Evolutionary conservation across 164 flowering plant species (phyloP), one percentile per base, ranked within the genome.

Genomic region (Sedum album): DNA sequence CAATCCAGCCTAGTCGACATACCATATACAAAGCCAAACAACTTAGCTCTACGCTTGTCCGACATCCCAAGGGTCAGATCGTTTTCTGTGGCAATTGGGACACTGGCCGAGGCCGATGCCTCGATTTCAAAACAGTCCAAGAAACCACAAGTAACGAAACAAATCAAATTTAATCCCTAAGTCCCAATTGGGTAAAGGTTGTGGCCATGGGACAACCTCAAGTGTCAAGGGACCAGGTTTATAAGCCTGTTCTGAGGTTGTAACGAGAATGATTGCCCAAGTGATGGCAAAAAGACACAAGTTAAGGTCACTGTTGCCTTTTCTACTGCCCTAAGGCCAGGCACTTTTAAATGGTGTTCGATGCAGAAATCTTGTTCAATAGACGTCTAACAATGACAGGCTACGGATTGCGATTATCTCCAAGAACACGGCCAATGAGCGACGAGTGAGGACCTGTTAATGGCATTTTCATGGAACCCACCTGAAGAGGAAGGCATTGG

Each of bases 341-440:
- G 61, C 15, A 57, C 35, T 15, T 57, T 28, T 28, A 28, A 14
- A 28, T 57, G 62, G 62, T 57, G 17, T 57, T 13, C 4, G 13
- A 57, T 57, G 62, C 20, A 28, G 62, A 57, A 57, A 57, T 57
- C 62, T 57, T 33, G 62, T 57, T 28, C 33, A 57, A 57, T 57
- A 5, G 62, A 57, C 62, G 13, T 57, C 62, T 57, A 20, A 5
- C 62, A 57, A 57, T 57, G 18, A 17, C 2, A 9, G 4, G 33
- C 62, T 18, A 26, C 33, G 3, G 31, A 4, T 57, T 14, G 25
- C 1, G 62, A 57, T 57, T 57, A 57, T 7, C 62, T 28, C 28
- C 35, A 6, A 1, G 33, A 57, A 28, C 18, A 26, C 33, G 20
- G 28, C 62, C 33, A 57, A 26, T 57, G 33, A 14, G 33, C 26